A percentile compares a stretch with the other conserved stretches of the same genome.
These are phyloP conservation scores for Clavispora santaluciae DNA, from an alignment of 805 yeast species.

Conservation along the genomic window DNA sequence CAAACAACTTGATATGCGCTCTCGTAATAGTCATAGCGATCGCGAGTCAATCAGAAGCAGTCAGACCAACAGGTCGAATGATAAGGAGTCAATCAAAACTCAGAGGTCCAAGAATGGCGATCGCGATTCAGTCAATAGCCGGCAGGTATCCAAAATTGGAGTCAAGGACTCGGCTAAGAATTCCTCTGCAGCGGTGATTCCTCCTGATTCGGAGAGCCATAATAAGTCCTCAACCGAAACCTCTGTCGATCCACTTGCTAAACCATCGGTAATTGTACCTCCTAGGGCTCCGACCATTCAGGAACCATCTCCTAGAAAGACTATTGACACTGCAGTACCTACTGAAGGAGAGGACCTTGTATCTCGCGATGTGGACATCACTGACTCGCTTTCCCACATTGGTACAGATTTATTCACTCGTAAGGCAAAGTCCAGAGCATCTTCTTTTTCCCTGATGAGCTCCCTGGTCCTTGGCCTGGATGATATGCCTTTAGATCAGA, in stretches of 20 bases:
- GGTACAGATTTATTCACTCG: not conserved
- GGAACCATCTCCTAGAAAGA: not conserved
- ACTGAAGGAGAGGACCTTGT: not conserved
- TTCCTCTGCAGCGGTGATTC: too few relatives aligned
- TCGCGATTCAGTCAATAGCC: not conserved
- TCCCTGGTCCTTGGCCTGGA: conserved; percentile 1
- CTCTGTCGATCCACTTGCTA: not conserved
- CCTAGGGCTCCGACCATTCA: too few relatives aligned
- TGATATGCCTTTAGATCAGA: conserved; percentile 9
- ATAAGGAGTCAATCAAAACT: not conserved
- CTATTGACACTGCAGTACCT: not conserved
- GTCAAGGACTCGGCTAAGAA: not conserved
- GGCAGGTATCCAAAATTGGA: not conserved
- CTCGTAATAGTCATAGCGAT: conserved; percentile 4
- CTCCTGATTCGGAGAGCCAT: not conserved
- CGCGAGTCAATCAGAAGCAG: conserved; percentile 4
- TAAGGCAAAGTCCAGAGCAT: conserved; percentile 6
- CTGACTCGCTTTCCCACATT: conserved; percentile 2
- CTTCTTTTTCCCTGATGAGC: conserved; percentile 13
- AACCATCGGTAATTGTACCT: not conserved
- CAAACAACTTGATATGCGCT: conserved; percentile 8
- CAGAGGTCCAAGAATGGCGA: not conserved
- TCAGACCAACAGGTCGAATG: not conserved
- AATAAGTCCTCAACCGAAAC: not conserved
- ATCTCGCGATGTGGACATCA: conserved; percentile 1